Base-by-base conservation (phyloP, 1,284 basidiomycete genomes). In the Ustilago hordei region DNA sequence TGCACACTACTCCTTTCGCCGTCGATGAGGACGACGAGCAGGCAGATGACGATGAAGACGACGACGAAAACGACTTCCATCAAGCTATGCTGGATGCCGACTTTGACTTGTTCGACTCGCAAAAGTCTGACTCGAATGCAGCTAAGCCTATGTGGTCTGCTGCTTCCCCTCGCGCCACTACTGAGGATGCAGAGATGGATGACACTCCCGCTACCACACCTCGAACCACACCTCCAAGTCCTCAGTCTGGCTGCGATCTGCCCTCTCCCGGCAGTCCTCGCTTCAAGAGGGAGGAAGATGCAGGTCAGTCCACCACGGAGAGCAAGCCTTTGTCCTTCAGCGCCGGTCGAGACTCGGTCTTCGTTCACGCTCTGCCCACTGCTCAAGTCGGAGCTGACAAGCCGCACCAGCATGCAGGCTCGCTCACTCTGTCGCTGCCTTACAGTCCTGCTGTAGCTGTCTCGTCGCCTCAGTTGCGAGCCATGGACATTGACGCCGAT, bases 31-130 rank as follows among this genome's bases (percentile, higher is more conserved):
- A 53, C 38, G 59, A 63, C 13, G 64, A 71, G 0, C 68, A 75
- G 4, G 80, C 78, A 12, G 76, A 80, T 0, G 78, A 73, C 4
- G 76, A 79, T 41, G 82, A 83, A n/a, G 78, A 74, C 6, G 78
- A 78, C 45, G 81, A 84, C 35, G 82, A 84, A 54, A 75, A 84
- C 36, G 82, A 84, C 67, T 84, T 84, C 55, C 82, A 84, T 60
- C 71, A 77, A 52, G 79, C 79, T n/a, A 84, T 84, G 82, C 77
- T 84, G 28, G 75, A 81, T 41, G 79, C 78, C 45, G 79, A 82
- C 62, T 75, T 82, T 48, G 81, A 82, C 62, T 66, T 76, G 32
- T 78, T 81, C 55, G 69, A 64, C 55, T 70, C 61, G 55, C 69
- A 67, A 56, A 64, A 69, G 59, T 47, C 70, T 12, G 75, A 77